Evolutionary conservation across 108 stramenopile genomes (phyloP).

Genomic region (Nannochloropsis salina): DNA sequence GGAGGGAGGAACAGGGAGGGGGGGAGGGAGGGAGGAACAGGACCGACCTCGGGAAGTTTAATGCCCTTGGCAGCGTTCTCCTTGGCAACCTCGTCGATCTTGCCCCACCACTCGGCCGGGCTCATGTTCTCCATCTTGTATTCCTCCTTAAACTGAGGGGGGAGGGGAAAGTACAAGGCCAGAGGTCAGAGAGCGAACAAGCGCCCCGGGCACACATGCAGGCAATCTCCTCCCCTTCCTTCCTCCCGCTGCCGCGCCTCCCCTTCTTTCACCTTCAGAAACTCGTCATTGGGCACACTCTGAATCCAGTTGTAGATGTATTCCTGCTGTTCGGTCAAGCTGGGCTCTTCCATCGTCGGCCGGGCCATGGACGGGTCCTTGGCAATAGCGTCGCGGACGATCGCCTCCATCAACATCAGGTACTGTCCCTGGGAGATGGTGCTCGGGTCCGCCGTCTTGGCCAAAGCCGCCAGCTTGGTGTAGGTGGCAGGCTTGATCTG

Average conservation of each 20-base stretch:
- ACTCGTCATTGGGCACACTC: background rate
- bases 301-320: background rate
- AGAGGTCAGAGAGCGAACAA: no score
- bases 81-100: background rate
- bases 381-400: background rate
- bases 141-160: constrained; percentile 17
- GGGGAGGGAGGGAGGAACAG: background rate
- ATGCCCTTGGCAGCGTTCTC: background rate
- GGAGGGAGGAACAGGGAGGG: background rate
- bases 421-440: constrained; percentile 1
- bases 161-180: background rate
- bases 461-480: background rate
- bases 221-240: background rate
- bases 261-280: constrained; percentile 13
- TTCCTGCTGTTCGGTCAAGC: background rate
- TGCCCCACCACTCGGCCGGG: background rate
- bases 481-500: background rate
- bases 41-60: background rate
- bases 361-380: background rate
- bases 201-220: no score
- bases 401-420: constrained; percentile 15
- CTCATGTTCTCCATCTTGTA: constrained; percentile 14
- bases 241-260: background rate
- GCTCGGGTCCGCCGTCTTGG: background rate
- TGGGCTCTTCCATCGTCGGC: background rate